phyloP scores from a whole-genome alignment of 2,329 filamentous ascomycete species.

The Aspergillus sp. region DNA sequence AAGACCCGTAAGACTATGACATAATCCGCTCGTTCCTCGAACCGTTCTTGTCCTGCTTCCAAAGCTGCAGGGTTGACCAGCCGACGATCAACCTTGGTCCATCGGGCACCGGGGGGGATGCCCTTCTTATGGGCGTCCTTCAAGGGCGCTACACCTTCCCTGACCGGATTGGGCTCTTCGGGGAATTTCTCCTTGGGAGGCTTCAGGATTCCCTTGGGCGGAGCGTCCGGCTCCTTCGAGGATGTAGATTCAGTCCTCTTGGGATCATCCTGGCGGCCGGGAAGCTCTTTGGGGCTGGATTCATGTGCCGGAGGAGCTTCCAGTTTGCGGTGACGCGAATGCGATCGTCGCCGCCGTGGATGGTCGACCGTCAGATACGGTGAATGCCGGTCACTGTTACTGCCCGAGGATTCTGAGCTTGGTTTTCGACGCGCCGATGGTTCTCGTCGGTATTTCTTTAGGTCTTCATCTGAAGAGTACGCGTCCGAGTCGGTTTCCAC shows the following conservation, averaged over 20 bases:
- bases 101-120: slow-evolving; percentile 75
- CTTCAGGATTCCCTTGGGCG: slow-evolving; percentile 81
- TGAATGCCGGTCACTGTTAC: slow-evolving; percentile 18
- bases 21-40: slow-evolving; percentile 87
- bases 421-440: slow-evolving; percentile 24
- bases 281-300: slow-evolving; percentile 15
- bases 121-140: slow-evolving; percentile 77
- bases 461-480: slow-evolving; percentile 34
- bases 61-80: slow-evolving; percentile 88
- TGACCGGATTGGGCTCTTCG: slow-evolving; percentile 76
- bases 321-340: slow-evolving; percentile 22
- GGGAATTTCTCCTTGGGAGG: slow-evolving; percentile 79
- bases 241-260: slow-evolving; percentile 27
- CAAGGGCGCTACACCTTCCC: slow-evolving; percentile 90
- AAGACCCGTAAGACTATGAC: slow-evolving; percentile 90
- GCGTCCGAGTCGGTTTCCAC: slow-evolving; percentile 27
- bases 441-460: slow-evolving; percentile 30
- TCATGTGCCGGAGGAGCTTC: slow-evolving; percentile 15
- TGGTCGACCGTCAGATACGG: slow-evolving; percentile 22
- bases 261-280: slow-evolving; percentile 21
- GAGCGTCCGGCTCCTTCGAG: slow-evolving; percentile 60
- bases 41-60: slow-evolving; percentile 82
- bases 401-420: slow-evolving; percentile 28
- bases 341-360: slow-evolving; percentile 22
- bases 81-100: slow-evolving; percentile 88